Base-by-base conservation (phyloP, 1,139 yeast species). In the Magnusiomyces suaveolens region DNA sequence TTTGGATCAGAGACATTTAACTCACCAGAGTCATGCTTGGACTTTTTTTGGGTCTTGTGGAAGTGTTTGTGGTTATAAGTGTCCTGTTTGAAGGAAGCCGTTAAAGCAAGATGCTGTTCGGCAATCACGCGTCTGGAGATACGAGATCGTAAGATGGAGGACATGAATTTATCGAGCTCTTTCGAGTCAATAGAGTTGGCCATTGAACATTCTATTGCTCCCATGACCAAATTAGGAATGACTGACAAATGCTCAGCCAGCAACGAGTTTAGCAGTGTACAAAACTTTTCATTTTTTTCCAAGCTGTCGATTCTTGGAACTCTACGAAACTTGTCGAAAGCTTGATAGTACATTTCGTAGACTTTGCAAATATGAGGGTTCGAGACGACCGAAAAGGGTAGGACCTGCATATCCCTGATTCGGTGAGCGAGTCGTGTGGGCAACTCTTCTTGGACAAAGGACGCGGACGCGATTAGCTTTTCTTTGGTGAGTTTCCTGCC, bases 211-310 rank as follows among this genome's bases (percentile, higher is more conserved):
- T 90, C 97, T 55, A 89, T 74, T 0, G 95, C 89, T 1, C 97
- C 97, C 90, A 88, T 87, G 76, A 90, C 85, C 59, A 90, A 73
- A 66, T 89, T 92, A 0, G 97, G 92, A 57, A 90, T 75, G 61
- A 88, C 87, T 57, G 83, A 74, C 51, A 87, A 75, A 69, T 90
- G 96, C 67, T 85, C 90, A 23, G 76, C 75, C 60, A 90, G 72
- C 59, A 89, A 77, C 33, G 76, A 73, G 38, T 80, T 76, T 56
- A 89, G 73, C 46, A 81, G 76, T 38, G 72, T 72, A 65, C 95
- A 84, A 66, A 90, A 89, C 61, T 72, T 70, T 43, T 80, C 83
- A 65, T 90, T 90, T 54, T 88, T 95, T 48, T 83, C 82, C 52
- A 88, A 68, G 0, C 83, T 79, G 33, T 76, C 74, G 60, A 90